A percentile compares a stretch with the other conserved stretches of the same genome.
phyloP scores from a whole-genome alignment of 106 monocot genomes.

The Dactylorhiza incarnata region DNA sequence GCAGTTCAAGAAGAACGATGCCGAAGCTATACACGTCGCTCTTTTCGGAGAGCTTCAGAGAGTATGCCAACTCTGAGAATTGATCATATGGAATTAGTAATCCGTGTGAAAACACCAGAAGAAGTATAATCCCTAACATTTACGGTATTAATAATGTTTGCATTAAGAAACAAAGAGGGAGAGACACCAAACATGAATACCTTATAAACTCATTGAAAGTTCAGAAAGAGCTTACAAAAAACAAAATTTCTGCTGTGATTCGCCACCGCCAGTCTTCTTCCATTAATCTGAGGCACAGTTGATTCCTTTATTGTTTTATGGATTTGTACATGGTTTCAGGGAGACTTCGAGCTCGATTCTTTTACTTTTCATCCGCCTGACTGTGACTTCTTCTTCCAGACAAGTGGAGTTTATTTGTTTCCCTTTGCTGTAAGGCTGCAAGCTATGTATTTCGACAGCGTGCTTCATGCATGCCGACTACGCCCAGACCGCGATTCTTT shows the following conservation, averaged over 20 bases:
- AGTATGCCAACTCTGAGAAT: slow-evolving; percentile 70
- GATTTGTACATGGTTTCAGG: too few relatives aligned
- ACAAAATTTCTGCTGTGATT: background rate
- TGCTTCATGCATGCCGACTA: too few relatives aligned
- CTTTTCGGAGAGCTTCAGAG: slow-evolving; percentile 59
- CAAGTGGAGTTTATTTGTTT: too few relatives aligned
- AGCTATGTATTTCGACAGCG: too few relatives aligned
- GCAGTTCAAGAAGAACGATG: slow-evolving; percentile 67
- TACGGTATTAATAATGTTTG: background rate
- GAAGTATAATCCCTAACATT: background rate
- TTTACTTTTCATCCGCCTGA: too few relatives aligned
- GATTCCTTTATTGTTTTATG: too few relatives aligned
- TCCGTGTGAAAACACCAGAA: background rate
- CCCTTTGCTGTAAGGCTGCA: too few relatives aligned
- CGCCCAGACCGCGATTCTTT: too few relatives aligned
- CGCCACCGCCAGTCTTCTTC: too few relatives aligned
- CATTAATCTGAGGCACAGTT: too few relatives aligned
- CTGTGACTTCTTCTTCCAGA: too few relatives aligned
- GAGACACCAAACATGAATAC: background rate
- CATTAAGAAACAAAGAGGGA: background rate
- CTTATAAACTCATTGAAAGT: background rate
- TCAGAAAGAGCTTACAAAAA: background rate
- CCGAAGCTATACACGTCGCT: slow-evolving; percentile 90
- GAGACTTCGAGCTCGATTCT: too few relatives aligned
- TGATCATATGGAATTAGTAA: background rate